These are phyloP conservation scores for Spiraea crenata DNA, from an alignment of 331 rosid species.

Conservation along the genomic window DNA sequence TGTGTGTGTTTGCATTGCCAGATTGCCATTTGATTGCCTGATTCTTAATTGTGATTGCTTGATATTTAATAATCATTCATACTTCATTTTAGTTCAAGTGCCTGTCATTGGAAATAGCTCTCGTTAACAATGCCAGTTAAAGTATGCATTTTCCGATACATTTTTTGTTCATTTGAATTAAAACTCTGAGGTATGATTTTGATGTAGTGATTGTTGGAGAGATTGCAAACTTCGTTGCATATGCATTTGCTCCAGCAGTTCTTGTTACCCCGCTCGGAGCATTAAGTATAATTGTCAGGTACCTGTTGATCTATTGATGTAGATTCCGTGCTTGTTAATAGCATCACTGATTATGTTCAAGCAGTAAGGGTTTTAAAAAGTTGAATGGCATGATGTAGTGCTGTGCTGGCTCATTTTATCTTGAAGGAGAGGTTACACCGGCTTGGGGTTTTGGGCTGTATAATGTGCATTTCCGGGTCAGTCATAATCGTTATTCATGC, in stretches of 20 bases:
- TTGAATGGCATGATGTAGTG: constrained; percentile 43
- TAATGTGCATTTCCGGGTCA: constrained; percentile 80
- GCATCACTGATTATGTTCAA: constrained; percentile 2
- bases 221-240: constrained; percentile 77
- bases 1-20: not conserved
- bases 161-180: constrained; percentile 16
- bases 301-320: constrained; percentile 11
- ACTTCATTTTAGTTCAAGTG: not conserved
- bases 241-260: constrained; percentile 90
- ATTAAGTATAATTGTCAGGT: constrained; percentile 83
- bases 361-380: constrained; percentile 3
- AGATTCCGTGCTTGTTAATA: constrained; percentile 15
- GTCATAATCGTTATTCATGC: constrained; percentile 71
- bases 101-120: not conserved
- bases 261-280: constrained; percentile 95
- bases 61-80: not conserved
- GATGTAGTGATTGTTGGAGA: constrained; percentile 87
- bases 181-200: constrained; percentile 34
- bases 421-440: constrained; percentile 68
- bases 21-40: not conserved
- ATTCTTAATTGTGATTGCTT: not conserved
- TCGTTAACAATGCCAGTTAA: constrained; percentile 4
- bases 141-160: constrained; percentile 12
- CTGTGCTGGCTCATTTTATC: constrained; percentile 78
- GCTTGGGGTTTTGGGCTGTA: constrained; percentile 79